Percentiles rank a stretch among this genome's conserved stretches.
Conservation (phyloP, 2,329 filamentous ascomycete genomes). For the Stagonosporopsis chrysanthemi region DNA sequence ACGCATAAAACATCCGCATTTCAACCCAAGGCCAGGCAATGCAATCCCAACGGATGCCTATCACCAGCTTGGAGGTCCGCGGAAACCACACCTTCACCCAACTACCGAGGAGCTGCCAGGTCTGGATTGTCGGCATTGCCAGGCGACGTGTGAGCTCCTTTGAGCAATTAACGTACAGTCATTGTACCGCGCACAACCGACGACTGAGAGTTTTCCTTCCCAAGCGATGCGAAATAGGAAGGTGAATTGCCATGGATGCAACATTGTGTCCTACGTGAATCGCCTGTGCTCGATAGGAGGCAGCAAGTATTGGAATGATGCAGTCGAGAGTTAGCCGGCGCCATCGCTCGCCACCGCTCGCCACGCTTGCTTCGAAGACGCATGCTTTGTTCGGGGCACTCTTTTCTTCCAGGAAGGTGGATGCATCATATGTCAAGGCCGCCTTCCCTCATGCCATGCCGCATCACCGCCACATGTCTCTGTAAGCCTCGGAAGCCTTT, state of each 20-base stretch:
- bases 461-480: constrained; percentile 3
- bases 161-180: not conserved
- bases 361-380: not conserved
- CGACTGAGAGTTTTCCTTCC: not conserved
- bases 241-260: not conserved
- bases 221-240: constrained; percentile 4
- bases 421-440: not conserved
- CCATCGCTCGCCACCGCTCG: constrained; percentile 4
- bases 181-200: constrained; percentile 2
- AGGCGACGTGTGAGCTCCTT: not conserved
- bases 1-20: constrained; percentile 19
- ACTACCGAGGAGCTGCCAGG: not conserved
- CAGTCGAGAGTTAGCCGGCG: not conserved
- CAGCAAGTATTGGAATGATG: constrained; percentile 2
- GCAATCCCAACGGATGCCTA: constrained; percentile 2
- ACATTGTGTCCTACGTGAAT: not conserved
- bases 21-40: constrained; percentile 1
- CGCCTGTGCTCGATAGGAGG: not conserved
- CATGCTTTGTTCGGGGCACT: not conserved
- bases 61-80: constrained; percentile 10
- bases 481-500: constrained; percentile 1
- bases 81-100: not conserved
- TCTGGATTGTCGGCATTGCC: not conserved
- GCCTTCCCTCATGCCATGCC: not conserved
- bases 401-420: constrained; percentile 3